Percentiles rank a stretch among this genome's conserved stretches.
Conservation (phyloP, 2,329 filamentous ascomycete genomes). For the Fusarium nisikadoi region DNA sequence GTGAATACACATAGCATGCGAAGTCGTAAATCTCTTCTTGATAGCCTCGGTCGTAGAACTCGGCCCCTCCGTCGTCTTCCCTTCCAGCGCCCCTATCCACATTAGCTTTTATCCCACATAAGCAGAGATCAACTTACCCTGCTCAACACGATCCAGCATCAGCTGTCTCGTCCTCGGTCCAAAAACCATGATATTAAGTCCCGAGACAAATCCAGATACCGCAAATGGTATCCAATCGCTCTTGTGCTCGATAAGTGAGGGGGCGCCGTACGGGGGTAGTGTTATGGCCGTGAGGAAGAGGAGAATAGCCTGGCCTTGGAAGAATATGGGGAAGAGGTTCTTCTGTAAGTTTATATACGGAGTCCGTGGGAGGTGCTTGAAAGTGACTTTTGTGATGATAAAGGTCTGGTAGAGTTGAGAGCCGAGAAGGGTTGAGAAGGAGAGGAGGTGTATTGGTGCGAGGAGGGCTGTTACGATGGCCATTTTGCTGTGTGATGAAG, state of each 20-base stretch:
- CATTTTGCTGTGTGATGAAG: slow-evolving; percentile 20
- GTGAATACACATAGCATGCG: slow-evolving; percentile 57
- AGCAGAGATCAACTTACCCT: slow-evolving; percentile 17
- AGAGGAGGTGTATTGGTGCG: slow-evolving; percentile 51
- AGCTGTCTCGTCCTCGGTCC: slow-evolving; percentile 50
- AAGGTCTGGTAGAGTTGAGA: slow-evolving; percentile 55
- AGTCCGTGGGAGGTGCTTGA: slow-evolving; percentile 47
- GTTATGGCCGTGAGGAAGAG: slow-evolving; percentile 50
- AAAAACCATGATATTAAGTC: slow-evolving; percentile 51
- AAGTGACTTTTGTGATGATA: slow-evolving; percentile 51
- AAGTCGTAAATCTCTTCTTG: slow-evolving; percentile 48
- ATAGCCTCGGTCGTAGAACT: slow-evolving; percentile 27
- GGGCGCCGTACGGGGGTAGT: slow-evolving; percentile 47
- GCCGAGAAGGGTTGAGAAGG: slow-evolving; percentile 54
- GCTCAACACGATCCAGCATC: slow-evolving; percentile 44
- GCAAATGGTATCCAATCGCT: slow-evolving; percentile 50
- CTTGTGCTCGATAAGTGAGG: slow-evolving; percentile 45
- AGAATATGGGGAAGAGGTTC: slow-evolving; percentile 55
- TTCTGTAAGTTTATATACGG: slow-evolving; percentile 54
- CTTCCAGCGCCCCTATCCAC: slow-evolving; percentile 22
- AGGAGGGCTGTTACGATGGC: slow-evolving; percentile 35
- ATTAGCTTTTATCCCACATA: background rate
- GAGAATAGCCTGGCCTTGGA: slow-evolving; percentile 50
- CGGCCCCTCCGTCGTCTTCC: slow-evolving; percentile 14
- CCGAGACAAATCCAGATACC: slow-evolving; percentile 46